Percentiles rank a stretch among this genome's conserved stretches.
These are phyloP conservation scores for Corchorus capsularis DNA, from an alignment of 345 rosid genomes.

Conservation along the genomic window DNA sequence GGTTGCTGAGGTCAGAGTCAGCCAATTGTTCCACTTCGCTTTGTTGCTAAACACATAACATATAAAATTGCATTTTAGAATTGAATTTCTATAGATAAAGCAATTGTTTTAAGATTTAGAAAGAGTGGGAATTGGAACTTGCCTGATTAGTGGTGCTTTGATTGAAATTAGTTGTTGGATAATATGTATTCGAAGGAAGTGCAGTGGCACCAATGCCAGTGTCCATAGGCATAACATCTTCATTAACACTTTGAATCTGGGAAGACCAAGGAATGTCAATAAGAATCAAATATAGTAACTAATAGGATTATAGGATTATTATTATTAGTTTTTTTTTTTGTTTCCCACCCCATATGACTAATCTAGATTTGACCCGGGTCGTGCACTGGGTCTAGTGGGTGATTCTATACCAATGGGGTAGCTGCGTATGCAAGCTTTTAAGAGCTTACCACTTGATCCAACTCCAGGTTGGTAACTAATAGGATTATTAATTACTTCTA, in stretches of 20 bases:
- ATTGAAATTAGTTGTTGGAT: no score
- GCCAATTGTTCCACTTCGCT: neutral
- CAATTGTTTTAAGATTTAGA: neutral
- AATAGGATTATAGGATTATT: no score
- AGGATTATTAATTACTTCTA: no score
- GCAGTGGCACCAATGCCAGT: neutral
- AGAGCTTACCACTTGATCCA: no score
- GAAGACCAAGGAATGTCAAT: neutral
- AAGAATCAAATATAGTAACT: neutral
- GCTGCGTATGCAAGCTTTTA: no score
- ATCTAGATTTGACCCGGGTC: no score
- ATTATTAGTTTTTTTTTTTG: no score
- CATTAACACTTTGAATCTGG: neutral
- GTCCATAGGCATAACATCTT: neutral
- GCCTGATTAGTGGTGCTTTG: neutral
- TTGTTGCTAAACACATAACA: constrained; percentile 5
- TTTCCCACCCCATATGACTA: no score
- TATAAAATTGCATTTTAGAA: neutral
- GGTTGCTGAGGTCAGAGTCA: neutral
- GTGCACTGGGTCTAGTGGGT: no score
- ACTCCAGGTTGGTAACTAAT: no score
- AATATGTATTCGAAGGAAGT: neutral
- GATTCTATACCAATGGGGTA: no score
- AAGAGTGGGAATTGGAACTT: neutral
- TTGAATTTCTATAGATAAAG: neutral